These are phyloP conservation scores for Rhazya stricta DNA, from an alignment of 257 asterid genomes.

Conservation along the genomic window DNA sequence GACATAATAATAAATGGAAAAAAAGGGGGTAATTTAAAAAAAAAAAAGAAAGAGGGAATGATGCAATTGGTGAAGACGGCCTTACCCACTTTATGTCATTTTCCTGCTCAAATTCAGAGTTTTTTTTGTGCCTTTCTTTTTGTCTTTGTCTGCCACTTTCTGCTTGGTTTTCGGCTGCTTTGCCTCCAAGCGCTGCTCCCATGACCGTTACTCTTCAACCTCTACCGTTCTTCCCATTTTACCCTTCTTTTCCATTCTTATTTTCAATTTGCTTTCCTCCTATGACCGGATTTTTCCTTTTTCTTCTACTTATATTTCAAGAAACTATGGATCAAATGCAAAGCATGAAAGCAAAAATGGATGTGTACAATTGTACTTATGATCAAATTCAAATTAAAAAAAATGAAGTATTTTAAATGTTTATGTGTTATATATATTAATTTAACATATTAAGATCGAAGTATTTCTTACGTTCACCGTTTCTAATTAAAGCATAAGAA, in stretches of 20 bases:
- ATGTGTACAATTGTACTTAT: no score
- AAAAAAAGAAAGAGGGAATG: neutral
- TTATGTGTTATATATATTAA: no score
- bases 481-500: no score
- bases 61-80: neutral
- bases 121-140: neutral
- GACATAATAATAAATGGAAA: no score
- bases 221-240: neutral
- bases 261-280: neutral
- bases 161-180: conserved; percentile 21
- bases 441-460: no score
- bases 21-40: no score
- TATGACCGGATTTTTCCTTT: neutral
- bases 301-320: neutral
- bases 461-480: no score
- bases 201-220: neutral
- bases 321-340: no score
- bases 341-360: no score
- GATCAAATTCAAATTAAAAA: no score
- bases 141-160: conserved; percentile 25
- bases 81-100: neutral
- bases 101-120: neutral
- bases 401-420: no score
- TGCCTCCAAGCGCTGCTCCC: conserved; percentile 15
- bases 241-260: neutral